Percentiles rank a stretch among this genome's conserved stretches.
phyloP scores from a whole-genome alignment of 2,329 filamentous ascomycete species.

The Ophiocordyceps sinensis region DNA sequence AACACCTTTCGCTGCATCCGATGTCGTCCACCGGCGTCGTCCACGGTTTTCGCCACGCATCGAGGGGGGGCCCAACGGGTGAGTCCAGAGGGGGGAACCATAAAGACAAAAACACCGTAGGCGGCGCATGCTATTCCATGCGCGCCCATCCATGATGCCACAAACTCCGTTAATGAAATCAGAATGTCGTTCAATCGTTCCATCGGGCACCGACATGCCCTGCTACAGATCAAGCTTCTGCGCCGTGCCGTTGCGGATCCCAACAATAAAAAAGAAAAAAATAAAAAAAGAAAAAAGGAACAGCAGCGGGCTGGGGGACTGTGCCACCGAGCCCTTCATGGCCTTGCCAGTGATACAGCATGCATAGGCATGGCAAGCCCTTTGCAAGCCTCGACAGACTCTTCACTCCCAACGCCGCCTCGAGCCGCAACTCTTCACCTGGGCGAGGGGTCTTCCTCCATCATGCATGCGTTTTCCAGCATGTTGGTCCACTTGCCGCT shows the following conservation, averaged over 20 bases:
- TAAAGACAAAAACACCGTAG: background rate
- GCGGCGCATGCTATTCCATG: background rate
- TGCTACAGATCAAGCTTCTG: background rate
- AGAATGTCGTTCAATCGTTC: conserved; percentile 2
- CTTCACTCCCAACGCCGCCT: background rate
- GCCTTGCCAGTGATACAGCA: background rate
- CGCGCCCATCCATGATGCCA: conserved; percentile 1
- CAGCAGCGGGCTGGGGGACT: background rate
- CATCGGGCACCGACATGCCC: background rate
- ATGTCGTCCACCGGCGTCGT: background rate
- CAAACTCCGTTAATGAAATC: conserved; percentile 1
- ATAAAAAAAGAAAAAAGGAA: background rate
- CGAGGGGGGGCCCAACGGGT: background rate
- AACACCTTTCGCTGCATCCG: background rate
- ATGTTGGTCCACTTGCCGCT: conserved; percentile 99
- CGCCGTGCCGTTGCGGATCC: background rate
- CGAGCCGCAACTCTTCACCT: conserved; percentile 8
- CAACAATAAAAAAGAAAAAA: background rate
- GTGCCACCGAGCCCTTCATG: background rate
- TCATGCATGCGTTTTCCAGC: conserved; percentile 92
- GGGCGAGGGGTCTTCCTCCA: conserved; percentile 52
- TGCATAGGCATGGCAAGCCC: background rate
- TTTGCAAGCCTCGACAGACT: too few species aligned
- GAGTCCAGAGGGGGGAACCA: background rate
- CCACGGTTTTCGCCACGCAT: background rate